Evolutionary conservation across 2,329 filamentous ascomycete genomes (phyloP).

Genomic region (Colletotrichum incanum): DNA sequence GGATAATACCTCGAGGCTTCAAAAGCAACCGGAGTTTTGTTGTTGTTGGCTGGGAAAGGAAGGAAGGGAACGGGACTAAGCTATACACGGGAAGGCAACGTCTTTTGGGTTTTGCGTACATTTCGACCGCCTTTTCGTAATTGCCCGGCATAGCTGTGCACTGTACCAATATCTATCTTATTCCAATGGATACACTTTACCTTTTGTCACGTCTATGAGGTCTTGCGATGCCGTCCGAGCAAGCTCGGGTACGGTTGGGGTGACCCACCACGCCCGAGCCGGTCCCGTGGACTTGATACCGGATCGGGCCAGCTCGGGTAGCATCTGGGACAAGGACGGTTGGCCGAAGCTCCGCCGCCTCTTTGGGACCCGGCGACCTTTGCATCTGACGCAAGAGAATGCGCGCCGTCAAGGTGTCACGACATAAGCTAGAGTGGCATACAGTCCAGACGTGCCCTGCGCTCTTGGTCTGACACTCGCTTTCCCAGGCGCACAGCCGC

Average conservation of each 20-base stretch:
- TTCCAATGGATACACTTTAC: not conserved
- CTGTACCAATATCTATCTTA: slow-evolving; percentile 35
- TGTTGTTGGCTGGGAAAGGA: slow-evolving; percentile 8
- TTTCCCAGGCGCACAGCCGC: not conserved
- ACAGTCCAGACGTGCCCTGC: not conserved
- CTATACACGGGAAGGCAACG: slow-evolving; percentile 18
- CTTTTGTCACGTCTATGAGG: not conserved
- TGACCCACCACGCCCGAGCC: not conserved
- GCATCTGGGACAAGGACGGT: too few relatives aligned
- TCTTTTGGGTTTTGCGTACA: slow-evolving; percentile 34
- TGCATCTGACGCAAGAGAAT: not conserved
- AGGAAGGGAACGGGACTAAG: slow-evolving; percentile 22
- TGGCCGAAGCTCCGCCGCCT: too few relatives aligned
- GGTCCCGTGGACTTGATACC: not conserved
- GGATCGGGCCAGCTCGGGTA: not conserved
- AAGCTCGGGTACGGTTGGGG: not conserved
- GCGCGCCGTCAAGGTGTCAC: not conserved
- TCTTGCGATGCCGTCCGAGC: not conserved
- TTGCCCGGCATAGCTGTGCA: slow-evolving; percentile 31
- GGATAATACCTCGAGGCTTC: slow-evolving; percentile 3
- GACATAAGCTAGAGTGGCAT: not conserved
- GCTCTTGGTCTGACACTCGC: not conserved
- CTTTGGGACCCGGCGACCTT: too few relatives aligned
- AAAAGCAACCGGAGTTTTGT: slow-evolving; percentile 37
- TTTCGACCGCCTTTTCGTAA: slow-evolving; percentile 32